A percentile compares a stretch with the other conserved stretches of the same genome.
Conservation (phyloP, 805 yeast genomes). For the Candida yuanshanica region DNA sequence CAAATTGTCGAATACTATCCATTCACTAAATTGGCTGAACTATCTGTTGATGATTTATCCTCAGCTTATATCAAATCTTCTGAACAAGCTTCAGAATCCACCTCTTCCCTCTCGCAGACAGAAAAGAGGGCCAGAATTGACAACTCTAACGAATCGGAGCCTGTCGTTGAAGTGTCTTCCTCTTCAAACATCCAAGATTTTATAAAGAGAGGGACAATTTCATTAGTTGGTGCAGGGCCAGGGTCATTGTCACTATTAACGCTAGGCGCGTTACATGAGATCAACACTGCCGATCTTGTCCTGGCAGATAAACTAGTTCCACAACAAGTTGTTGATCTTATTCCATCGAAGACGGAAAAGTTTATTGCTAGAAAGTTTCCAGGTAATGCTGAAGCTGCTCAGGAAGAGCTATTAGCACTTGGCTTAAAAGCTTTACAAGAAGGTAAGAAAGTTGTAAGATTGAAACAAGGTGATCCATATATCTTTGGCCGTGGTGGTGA, state of each 20-base stretch:
- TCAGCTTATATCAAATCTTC: constrained; percentile 27
- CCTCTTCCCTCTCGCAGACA: too few relatives aligned
- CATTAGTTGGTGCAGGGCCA: constrained; percentile 93
- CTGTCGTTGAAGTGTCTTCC: constrained; percentile 19
- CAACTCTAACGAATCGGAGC: constrained; percentile 12
- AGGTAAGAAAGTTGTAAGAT: constrained; percentile 78
- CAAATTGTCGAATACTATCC: constrained; percentile 93
- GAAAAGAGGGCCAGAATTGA: constrained; percentile 22
- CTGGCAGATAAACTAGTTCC: constrained; percentile 93
- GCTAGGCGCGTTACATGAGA: constrained; percentile 76
- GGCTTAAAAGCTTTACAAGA: constrained; percentile 59
- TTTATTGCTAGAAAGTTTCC: constrained; percentile 94
- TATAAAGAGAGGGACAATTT: constrained; percentile 46
- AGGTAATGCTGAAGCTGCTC: constrained; percentile 94
- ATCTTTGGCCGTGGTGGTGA: constrained; percentile 97
- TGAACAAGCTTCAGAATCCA: neutral
- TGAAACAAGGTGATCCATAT: constrained; percentile 96
- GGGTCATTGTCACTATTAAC: constrained; percentile 82
- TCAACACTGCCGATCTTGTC: constrained; percentile 74
- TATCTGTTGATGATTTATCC: constrained; percentile 55
- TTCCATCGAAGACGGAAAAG: constrained; percentile 69
- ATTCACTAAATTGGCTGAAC: constrained; percentile 49
- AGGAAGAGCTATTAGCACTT: constrained; percentile 68
- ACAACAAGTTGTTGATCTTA: constrained; percentile 71
- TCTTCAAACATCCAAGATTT: neutral